A percentile compares a stretch with the other conserved stretches of the same genome.
Evolutionary conservation across 192 early-diverging fungal genomes (phyloP).

Genomic region (Oehlia diaphana): DNA sequence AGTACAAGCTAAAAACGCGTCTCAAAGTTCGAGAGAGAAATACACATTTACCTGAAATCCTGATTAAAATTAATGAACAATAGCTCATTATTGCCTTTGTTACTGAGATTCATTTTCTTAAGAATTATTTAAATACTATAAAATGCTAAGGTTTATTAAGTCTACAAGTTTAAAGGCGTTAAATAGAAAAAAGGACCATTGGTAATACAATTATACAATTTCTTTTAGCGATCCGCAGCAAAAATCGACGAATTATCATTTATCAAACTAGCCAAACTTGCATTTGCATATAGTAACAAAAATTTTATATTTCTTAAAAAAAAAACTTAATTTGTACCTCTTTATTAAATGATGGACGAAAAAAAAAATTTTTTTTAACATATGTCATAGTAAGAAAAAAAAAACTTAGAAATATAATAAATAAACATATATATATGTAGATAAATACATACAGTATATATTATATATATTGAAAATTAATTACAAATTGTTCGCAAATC

Average conservation of each 20-base stretch:
- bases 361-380: neutral
- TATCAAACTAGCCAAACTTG: neutral
- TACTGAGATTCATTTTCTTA: conserved; percentile 63
- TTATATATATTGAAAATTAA: neutral
- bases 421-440: too few relatives aligned
- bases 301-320: neutral
- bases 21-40: neutral
- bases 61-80: conserved; percentile 84
- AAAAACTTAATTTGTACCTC: neutral
- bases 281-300: neutral
- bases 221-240: neutral
- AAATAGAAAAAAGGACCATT: neutral
- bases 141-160: neutral
- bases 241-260: neutral
- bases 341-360: neutral
- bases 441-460: too few relatives aligned
- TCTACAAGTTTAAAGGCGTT: too few relatives aligned
- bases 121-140: too few relatives aligned
- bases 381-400: neutral
- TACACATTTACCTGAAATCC: conserved; percentile 60
- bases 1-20: neutral
- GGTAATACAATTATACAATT: too few relatives aligned
- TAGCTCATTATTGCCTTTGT: conserved; percentile 63
- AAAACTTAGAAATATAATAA: neutral
- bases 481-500: neutral